A percentile compares a stretch with the other conserved stretches of the same genome.
Conservation (phyloP, 495 filamentous ascomycete genomes). For the Aspergillus affinis region DNA sequence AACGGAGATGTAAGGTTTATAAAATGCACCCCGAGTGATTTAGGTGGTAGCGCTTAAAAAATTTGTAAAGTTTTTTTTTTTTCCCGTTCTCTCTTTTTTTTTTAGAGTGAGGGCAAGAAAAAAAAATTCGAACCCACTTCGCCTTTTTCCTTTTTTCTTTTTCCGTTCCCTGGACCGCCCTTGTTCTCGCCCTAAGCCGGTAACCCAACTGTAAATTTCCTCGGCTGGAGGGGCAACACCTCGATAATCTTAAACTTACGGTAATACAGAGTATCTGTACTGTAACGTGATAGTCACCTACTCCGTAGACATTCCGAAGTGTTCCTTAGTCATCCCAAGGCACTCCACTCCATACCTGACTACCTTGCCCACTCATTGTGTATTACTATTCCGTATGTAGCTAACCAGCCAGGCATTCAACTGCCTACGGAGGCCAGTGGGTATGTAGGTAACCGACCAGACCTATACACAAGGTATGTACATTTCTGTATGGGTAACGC, state of each 20-base stretch:
- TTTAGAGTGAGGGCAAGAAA: constrained; percentile 6
- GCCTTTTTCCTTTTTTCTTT: constrained; percentile 7
- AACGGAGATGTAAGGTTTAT: constrained; percentile 14
- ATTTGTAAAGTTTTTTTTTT: constrained; percentile 20
- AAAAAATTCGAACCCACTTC: constrained; percentile 26
- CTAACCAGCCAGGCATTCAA: too few species aligned
- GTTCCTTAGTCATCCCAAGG: too few species aligned
- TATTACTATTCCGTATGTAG: too few species aligned
- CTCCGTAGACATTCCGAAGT: too few species aligned
- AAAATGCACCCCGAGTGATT: constrained; percentile 26
- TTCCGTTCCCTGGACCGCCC: background rate
- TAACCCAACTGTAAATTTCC: background rate
- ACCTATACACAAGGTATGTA: too few species aligned
- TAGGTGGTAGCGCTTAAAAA: constrained; percentile 28
- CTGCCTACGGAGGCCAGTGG: too few species aligned
- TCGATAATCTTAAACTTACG: background rate
- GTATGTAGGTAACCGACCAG: too few species aligned
- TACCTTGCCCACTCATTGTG: too few species aligned
- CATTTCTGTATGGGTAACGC: too few species aligned
- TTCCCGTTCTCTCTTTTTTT: constrained; percentile 13
- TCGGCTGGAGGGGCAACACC: background rate
- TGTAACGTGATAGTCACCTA: too few species aligned
- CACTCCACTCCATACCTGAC: too few species aligned
- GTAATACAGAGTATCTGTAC: background rate
- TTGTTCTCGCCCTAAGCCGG: background rate